Evolutionary conservation across 2,329 filamentous ascomycete species (phyloP).

Genomic region (Apiospora phragmitis): DNA sequence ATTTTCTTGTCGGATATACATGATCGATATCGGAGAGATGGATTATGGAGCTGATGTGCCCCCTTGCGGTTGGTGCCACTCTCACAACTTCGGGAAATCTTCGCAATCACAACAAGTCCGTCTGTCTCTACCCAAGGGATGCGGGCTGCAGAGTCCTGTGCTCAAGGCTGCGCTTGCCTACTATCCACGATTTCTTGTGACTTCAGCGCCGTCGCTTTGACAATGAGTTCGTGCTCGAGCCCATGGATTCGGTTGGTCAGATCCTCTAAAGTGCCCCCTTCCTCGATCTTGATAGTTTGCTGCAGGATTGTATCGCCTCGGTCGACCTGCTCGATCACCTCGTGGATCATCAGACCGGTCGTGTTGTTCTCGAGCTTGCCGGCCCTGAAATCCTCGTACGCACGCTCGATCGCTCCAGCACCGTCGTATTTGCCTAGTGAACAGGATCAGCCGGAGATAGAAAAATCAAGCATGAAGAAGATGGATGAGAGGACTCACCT

Average conservation of each 20-base stretch:
- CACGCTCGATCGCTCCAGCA: constrained; percentile 67
- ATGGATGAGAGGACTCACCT: constrained; percentile 20
- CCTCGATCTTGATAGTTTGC: constrained; percentile 65
- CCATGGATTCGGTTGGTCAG: constrained; percentile 74
- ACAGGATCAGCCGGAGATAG: constrained; percentile 41
- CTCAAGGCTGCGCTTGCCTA: not conserved
- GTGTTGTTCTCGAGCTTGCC: constrained; percentile 59
- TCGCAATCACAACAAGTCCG: not conserved
- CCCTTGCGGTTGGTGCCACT: not conserved
- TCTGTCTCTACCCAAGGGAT: not conserved
- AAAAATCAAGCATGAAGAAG: constrained; percentile 53
- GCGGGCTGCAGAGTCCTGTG: not conserved
- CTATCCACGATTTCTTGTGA: constrained; percentile 7
- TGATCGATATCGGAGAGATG: not conserved
- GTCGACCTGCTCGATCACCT: constrained; percentile 80
- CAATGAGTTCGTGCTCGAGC: constrained; percentile 76
- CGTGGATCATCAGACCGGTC: constrained; percentile 77
- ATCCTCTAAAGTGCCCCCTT: constrained; percentile 63
- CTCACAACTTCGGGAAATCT: not conserved
- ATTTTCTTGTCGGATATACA: not conserved
- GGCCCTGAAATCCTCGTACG: constrained; percentile 61
- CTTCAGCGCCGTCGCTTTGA: constrained; percentile 61
- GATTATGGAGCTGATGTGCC: not conserved
- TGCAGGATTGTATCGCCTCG: constrained; percentile 73
- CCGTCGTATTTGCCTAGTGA: constrained; percentile 64